Evolutionary conservation across 2,329 filamentous ascomycete species (phyloP).

Genomic region (Hypomyces rosellus): DNA sequence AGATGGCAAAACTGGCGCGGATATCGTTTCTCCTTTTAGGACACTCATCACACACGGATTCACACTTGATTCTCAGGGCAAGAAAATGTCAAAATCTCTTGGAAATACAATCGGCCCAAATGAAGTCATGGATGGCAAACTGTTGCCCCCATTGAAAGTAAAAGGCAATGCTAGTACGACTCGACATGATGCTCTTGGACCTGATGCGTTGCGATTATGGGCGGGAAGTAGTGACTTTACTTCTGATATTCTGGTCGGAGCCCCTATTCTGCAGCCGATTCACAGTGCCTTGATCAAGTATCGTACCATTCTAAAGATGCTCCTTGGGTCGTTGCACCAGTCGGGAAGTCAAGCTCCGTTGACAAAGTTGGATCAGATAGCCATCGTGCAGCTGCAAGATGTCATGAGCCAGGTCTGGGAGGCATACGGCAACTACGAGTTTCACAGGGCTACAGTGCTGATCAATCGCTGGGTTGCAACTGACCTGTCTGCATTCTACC

Average conservation of each 20-base stretch:
- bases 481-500: slow-evolving; percentile 87
- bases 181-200: slow-evolving; percentile 65
- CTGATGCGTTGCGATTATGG: slow-evolving; percentile 86
- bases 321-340: slow-evolving; percentile 67
- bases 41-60: slow-evolving; percentile 94
- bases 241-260: slow-evolving; percentile 75
- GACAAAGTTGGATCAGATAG: slow-evolving; percentile 64
- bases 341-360: slow-evolving; percentile 45
- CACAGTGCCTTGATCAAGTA: slow-evolving; percentile 79
- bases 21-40: slow-evolving; percentile 62
- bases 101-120: slow-evolving; percentile 79
- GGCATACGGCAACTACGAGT: slow-evolving; percentile 68
- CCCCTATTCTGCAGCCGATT: slow-evolving; percentile 67
- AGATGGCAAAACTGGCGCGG: slow-evolving; percentile 20
- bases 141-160: slow-evolving; percentile 63
- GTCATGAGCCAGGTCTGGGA: slow-evolving; percentile 58
- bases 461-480: slow-evolving; percentile 77
- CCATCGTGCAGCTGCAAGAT: slow-evolving; percentile 65
- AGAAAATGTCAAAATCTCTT: slow-evolving; percentile 97
- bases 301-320: slow-evolving; percentile 82
- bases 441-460: slow-evolving; percentile 66
- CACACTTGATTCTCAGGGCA: slow-evolving; percentile 79
- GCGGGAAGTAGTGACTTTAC: slow-evolving; percentile 89
- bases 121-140: slow-evolving; percentile 77
- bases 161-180: slow-evolving; percentile 43